These are phyloP conservation scores for Aspergillus sp. DNA, from an alignment of 2,329 filamentous ascomycete species.

Conservation along the genomic window DNA sequence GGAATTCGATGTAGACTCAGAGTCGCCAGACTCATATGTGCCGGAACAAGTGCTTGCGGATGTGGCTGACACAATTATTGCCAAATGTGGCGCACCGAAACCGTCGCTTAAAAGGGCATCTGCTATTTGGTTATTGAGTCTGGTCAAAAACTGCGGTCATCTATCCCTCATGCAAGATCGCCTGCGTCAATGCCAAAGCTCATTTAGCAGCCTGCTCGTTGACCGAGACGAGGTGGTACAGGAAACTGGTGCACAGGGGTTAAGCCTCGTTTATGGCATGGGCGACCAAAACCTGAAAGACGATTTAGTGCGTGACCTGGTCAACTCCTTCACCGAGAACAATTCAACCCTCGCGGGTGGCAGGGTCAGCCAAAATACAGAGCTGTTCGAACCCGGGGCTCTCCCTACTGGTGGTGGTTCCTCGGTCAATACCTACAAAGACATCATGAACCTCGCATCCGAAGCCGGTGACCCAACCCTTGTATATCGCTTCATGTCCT, in stretches of 20 bases:
- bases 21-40: slow-evolving; percentile 43
- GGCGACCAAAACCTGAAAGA: slow-evolving; percentile 79
- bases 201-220: slow-evolving; percentile 83
- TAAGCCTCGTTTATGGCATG: slow-evolving; percentile 92
- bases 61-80: slow-evolving; percentile 71
- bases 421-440: slow-evolving; percentile 93
- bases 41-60: slow-evolving; percentile 49
- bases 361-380: slow-evolving; percentile 86
- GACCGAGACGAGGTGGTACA: slow-evolving; percentile 93
- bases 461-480: slow-evolving; percentile 94
- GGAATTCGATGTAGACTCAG: slow-evolving; percentile 71
- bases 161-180: slow-evolving; percentile 71
- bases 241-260: slow-evolving; percentile 86
- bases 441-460: slow-evolving; percentile 92
- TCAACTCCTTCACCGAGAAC: slow-evolving; percentile 79
- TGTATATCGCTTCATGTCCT: slow-evolving; percentile 98
- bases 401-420: slow-evolving; percentile 86
- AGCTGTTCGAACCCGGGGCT: slow-evolving; percentile 88
- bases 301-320: slow-evolving; percentile 81
- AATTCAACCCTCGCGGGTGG: slow-evolving; percentile 63
- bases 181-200: slow-evolving; percentile 76
- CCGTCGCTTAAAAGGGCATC: slow-evolving; percentile 88
- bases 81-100: slow-evolving; percentile 79
- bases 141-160: slow-evolving; percentile 87
- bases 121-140: slow-evolving; percentile 89